Percentiles rank a stretch among this genome's conserved stretches.
These are phyloP conservation scores for Botrytis medusae DNA, from an alignment of 2,329 filamentous ascomycete genomes.

Conservation along the genomic window DNA sequence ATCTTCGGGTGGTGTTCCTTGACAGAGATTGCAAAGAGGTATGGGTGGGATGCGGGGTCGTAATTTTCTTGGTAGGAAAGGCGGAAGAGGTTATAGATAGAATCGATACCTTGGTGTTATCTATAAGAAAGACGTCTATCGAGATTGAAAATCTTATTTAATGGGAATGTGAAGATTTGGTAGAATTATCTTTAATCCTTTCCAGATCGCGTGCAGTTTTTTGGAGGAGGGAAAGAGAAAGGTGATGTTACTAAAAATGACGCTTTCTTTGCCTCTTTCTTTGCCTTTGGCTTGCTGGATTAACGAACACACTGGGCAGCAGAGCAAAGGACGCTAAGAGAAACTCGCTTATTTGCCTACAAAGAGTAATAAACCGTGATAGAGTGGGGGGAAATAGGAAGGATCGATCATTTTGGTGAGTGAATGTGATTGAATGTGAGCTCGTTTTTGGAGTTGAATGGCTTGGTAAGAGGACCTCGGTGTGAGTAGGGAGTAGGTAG, in stretches of 20 bases:
- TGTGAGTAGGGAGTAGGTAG: background rate
- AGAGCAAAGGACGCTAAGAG: slow-evolving; percentile 1
- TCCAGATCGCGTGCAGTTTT: slow-evolving; percentile 22
- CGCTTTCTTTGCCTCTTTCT: slow-evolving; percentile 6
- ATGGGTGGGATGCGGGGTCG: slow-evolving; percentile 21
- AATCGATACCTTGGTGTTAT: slow-evolving; percentile 8
- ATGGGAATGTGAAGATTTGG: slow-evolving; percentile 3
- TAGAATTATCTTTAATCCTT: slow-evolving; percentile 5
- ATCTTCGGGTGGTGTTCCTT: background rate
- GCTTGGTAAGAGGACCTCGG: background rate
- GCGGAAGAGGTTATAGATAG: slow-evolving; percentile 10
- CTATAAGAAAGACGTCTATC: slow-evolving; percentile 4
- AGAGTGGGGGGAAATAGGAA: slow-evolving; percentile 3
- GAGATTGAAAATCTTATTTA: background rate
- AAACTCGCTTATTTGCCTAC: slow-evolving; percentile 19
- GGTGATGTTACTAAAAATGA: slow-evolving; percentile 17
- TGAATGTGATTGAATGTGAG: background rate
- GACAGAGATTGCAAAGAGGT: slow-evolving; percentile 20
- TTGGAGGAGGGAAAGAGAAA: slow-evolving; percentile 10
- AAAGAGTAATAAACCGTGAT: background rate
- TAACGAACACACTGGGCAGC: background rate
- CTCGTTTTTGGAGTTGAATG: background rate
- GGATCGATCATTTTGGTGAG: background rate
- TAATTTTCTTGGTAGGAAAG: background rate
- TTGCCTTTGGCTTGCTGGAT: slow-evolving; percentile 4